Evolutionary conservation across 139 green algal species (phyloP).

Genomic region (Haematococcus sp.): DNA sequence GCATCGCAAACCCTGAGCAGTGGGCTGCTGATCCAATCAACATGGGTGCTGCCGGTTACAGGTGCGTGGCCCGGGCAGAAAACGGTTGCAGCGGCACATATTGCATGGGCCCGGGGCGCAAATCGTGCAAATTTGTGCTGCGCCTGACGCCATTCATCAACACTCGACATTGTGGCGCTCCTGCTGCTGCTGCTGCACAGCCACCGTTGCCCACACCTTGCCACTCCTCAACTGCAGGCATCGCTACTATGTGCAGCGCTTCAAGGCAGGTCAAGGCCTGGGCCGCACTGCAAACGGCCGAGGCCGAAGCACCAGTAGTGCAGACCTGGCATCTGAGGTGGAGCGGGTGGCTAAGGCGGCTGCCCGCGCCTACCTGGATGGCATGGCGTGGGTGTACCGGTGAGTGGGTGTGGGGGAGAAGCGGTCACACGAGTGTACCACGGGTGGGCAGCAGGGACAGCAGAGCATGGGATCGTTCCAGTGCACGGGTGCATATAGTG

Average conservation of each 20-base stretch:
- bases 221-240: conserved; percentile 7
- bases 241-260: conserved; percentile 50
- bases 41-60: conserved; percentile 41
- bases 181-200: too few species aligned
- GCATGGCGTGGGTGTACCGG: conserved; percentile 51
- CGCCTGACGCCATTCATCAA: too few species aligned
- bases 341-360: conserved; percentile 38
- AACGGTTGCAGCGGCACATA: too few species aligned
- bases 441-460: too few species aligned
- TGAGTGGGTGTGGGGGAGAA: conserved; percentile 4
- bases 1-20: conserved; percentile 14
- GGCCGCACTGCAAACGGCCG: neutral
- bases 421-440: too few species aligned
- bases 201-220: too few species aligned
- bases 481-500: too few species aligned
- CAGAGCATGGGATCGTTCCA: too few species aligned
- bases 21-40: conserved; percentile 50
- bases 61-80: neutral
- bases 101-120: too few species aligned
- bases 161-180: too few species aligned
- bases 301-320: neutral
- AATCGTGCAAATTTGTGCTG: too few species aligned
- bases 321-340: conserved; percentile 18
- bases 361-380: conserved; percentile 34
- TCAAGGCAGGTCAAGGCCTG: neutral